These are phyloP conservation scores for Fagopyrum homotropicum DNA, from an alignment of 148 eudicot species.

Conservation along the genomic window DNA sequence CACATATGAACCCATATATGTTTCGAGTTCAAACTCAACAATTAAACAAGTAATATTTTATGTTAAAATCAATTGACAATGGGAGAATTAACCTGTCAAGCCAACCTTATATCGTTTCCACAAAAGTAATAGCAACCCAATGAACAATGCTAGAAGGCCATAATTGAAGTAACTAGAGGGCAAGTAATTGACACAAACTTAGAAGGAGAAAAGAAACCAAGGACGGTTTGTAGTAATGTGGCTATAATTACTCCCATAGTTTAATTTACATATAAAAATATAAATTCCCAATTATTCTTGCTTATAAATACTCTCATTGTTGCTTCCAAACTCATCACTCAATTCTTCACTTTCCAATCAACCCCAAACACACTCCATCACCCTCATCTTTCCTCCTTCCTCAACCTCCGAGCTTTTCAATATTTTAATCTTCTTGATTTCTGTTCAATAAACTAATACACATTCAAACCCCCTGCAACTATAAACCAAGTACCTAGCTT, in stretches of 20 bases:
- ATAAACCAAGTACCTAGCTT: background rate
- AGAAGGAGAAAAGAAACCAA: background rate
- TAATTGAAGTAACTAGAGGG: background rate
- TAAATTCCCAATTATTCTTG: background rate
- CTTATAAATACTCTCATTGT: background rate
- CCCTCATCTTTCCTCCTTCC: background rate
- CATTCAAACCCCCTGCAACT: background rate
- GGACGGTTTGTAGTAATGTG: constrained; percentile 2
- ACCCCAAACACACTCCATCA: constrained; percentile 6
- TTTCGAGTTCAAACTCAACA: no score
- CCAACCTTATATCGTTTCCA: no score
- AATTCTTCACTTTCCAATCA: background rate
- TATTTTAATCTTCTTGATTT: no score
- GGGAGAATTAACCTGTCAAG: no score
- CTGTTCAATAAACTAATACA: no score
- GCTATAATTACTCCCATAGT: background rate
- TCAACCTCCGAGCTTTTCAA: background rate
- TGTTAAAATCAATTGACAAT: no score
- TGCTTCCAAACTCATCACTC: constrained; percentile 8
- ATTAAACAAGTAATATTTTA: no score
- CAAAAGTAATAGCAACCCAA: no score
- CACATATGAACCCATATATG: background rate
- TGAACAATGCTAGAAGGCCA: background rate
- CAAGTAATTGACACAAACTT: background rate
- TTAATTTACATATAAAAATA: background rate